Conservation (phyloP, 306 rosid species). For the Cyclanthera cordifolia region DNA sequence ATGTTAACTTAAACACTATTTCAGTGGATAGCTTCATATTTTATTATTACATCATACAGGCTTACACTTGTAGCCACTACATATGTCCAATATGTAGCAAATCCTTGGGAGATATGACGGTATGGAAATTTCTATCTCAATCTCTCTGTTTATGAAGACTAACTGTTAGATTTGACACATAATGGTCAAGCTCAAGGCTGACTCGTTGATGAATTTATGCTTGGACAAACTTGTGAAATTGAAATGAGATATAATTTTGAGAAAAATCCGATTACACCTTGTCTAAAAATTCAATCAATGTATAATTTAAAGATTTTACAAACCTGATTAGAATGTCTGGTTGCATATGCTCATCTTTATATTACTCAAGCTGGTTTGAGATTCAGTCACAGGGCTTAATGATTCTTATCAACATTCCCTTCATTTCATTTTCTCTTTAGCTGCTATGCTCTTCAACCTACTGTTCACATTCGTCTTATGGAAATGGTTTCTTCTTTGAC, state of each 20-base stretch:
- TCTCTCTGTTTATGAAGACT: not conserved
- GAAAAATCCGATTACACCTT: not conserved
- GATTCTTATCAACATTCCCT: not conserved
- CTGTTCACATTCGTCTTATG: not conserved
- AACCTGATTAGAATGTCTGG: too few species aligned
- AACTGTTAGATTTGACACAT: not conserved
- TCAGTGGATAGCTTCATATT: not conserved
- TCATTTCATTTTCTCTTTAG: not conserved
- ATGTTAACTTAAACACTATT: not conserved
- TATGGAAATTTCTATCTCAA: constrained; percentile 26
- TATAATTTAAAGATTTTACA: not conserved
- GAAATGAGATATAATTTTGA: not conserved
- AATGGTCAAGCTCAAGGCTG: not conserved
- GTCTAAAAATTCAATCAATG: not conserved
- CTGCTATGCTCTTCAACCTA: not conserved
- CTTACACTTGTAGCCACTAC: constrained; percentile 91
- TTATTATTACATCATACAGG: constrained; percentile 30
- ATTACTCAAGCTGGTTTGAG: too few species aligned
- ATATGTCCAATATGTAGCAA: constrained; percentile 99
- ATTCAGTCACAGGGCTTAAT: too few species aligned
- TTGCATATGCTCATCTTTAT: too few species aligned
- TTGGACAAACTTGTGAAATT: not conserved
- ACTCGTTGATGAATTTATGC: not conserved
- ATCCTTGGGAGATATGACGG: constrained; percentile 97
- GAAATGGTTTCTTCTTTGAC: not conserved